These are phyloP conservation scores for Ceratocystis alfenasii DNA, from an alignment of 2,329 filamentous ascomycete genomes.

Conservation along the genomic window DNA sequence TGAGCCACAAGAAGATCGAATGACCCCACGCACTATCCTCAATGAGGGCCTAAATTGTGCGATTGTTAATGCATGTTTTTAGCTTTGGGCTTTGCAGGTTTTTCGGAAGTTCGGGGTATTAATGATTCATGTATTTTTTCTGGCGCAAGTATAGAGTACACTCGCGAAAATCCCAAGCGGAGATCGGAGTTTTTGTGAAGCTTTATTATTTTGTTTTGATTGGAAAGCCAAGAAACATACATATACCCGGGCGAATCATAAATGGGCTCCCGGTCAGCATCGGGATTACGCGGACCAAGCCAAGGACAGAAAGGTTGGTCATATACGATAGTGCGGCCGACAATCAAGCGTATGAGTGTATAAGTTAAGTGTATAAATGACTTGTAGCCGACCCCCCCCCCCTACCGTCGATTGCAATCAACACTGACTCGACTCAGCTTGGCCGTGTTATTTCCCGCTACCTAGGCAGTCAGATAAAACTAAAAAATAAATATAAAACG, in stretches of 20 bases:
- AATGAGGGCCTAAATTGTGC: too few relatives aligned
- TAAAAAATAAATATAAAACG: too few relatives aligned
- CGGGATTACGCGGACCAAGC: background rate
- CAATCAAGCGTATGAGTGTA: too few relatives aligned
- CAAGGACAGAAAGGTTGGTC: background rate
- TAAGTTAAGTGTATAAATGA: too few relatives aligned
- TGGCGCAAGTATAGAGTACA: background rate
- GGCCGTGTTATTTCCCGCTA: background rate
- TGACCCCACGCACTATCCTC: too few relatives aligned
- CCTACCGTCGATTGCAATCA: background rate
- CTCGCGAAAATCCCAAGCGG: background rate
- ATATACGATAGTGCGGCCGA: background rate
- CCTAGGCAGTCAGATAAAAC: too few relatives aligned
- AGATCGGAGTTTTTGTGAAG: background rate
- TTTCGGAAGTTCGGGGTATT: background rate
- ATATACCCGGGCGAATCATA: background rate
- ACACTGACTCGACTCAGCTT: background rate
- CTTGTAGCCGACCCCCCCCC: too few relatives aligned
- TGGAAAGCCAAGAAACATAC: background rate
- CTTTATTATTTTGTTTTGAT: slow-evolving; percentile 1
- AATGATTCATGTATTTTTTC: background rate
- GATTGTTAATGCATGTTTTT: too few relatives aligned
- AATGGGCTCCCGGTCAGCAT: background rate
- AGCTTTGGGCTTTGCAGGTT: too few relatives aligned
- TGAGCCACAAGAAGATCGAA: too few relatives aligned